These are phyloP conservation scores for Alternaria triticimaculans DNA, from an alignment of 2,329 filamentous ascomycete genomes.

Conservation along the genomic window DNA sequence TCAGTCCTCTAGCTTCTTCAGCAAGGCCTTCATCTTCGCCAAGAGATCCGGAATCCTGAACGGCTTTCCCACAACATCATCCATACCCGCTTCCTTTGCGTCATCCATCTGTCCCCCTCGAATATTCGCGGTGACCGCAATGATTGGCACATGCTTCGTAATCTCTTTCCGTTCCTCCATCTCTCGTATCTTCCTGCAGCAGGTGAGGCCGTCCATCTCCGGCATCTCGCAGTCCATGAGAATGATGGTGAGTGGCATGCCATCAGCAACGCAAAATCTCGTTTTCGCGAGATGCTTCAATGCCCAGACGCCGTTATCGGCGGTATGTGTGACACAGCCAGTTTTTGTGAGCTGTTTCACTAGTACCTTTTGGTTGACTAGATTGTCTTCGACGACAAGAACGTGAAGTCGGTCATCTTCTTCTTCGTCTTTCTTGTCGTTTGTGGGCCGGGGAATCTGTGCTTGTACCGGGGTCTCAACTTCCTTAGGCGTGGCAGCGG, in stretches of 20 bases:
- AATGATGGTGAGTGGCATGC: constrained; percentile 36
- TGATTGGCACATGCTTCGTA: constrained; percentile 40
- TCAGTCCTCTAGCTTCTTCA: constrained; percentile 18
- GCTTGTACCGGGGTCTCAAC: background rate
- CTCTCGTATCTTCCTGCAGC: constrained; percentile 40
- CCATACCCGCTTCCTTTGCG: constrained; percentile 44
- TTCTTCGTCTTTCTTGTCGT: background rate
- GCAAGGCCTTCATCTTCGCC: constrained; percentile 30
- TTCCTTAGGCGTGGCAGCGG: background rate
- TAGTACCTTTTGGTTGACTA: constrained; percentile 47
- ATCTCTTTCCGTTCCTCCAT: constrained; percentile 32
- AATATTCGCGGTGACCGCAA: constrained; percentile 49
- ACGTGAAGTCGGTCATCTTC: constrained; percentile 26
- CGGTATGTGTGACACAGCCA: constrained; percentile 38
- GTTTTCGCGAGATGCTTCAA: constrained; percentile 34
- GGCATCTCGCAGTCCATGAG: constrained; percentile 51
- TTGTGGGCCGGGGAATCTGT: background rate
- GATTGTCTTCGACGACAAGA: constrained; percentile 47
- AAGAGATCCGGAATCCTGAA: constrained; percentile 43
- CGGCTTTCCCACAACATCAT: constrained; percentile 45
- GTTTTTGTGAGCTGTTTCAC: constrained; percentile 41
- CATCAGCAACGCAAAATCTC: constrained; percentile 14
- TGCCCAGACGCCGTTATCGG: constrained; percentile 44
- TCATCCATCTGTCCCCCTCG: constrained; percentile 41
- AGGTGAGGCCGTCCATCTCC: constrained; percentile 48